Conservation (phyloP, 2,329 filamentous ascomycete genomes). For the Neophaeococcomyces aloes region DNA sequence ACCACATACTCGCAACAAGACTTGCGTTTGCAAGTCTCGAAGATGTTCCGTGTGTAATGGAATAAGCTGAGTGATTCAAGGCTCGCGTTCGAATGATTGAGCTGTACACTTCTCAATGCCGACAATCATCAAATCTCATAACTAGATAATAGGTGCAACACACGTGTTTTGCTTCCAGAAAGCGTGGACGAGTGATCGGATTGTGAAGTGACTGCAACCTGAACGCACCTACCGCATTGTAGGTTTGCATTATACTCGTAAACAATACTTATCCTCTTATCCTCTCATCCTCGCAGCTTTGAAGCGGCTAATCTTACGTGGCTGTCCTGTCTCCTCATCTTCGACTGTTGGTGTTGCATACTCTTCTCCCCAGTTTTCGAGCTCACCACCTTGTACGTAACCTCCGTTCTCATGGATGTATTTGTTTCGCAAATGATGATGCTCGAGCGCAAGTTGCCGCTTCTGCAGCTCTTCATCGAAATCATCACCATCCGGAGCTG, state of each 20-base stretch:
- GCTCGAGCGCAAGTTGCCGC: constrained; percentile 70
- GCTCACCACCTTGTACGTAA: constrained; percentile 46
- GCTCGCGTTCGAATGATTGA: no score
- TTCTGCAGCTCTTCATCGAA: constrained; percentile 63
- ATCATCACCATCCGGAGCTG: constrained; percentile 47
- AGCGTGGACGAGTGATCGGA: no score
- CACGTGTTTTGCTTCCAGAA: no score
- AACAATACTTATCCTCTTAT: not conserved
- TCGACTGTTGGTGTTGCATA: constrained; percentile 50
- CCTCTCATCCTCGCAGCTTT: constrained; percentile 35
- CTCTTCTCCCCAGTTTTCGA: constrained; percentile 48
- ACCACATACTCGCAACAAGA: constrained; percentile 15
- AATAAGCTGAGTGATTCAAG: not conserved
- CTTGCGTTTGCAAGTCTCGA: not conserved
- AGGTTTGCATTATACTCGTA: not conserved
- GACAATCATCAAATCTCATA: no score
- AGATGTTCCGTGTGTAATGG: not conserved
- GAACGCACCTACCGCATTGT: not conserved
- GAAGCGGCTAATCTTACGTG: constrained; percentile 36
- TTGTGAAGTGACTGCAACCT: no score
- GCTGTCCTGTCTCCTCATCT: constrained; percentile 33
- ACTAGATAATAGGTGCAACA: no score
- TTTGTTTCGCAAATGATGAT: constrained; percentile 69
- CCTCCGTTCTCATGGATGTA: constrained; percentile 77
- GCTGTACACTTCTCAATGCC: no score